Conservation (phyloP, 2,329 filamentous ascomycete species). For the Pochonia chlamydosporia region DNA sequence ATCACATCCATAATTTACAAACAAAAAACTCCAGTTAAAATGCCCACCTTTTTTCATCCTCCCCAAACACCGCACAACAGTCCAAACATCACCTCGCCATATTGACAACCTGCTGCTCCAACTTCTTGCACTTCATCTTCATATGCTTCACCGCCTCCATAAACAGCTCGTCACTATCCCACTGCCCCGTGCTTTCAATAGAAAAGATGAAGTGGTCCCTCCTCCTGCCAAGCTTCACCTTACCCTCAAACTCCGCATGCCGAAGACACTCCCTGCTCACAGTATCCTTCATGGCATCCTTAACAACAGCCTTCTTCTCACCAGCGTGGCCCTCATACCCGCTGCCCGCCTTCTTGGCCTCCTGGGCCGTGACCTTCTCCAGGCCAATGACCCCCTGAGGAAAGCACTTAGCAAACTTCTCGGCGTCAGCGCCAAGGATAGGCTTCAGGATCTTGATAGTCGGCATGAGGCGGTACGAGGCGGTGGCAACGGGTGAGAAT, state of each 20-base stretch:
- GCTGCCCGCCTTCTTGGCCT: slow-evolving; percentile 53
- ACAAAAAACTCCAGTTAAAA: slow-evolving; percentile 4
- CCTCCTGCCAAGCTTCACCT: slow-evolving; percentile 86
- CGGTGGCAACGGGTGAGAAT: slow-evolving; percentile 93
- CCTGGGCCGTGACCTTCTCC: slow-evolving; percentile 62
- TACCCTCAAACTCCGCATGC: slow-evolving; percentile 88
- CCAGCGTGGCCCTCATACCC: slow-evolving; percentile 71
- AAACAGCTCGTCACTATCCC: slow-evolving; percentile 90
- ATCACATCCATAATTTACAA: slow-evolving; percentile 7
- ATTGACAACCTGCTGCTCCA: slow-evolving; percentile 64
- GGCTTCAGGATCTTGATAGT: slow-evolving; percentile 78
- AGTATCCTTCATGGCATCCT: slow-evolving; percentile 86
- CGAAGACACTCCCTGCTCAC: slow-evolving; percentile 89
- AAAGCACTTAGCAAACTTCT: slow-evolving; percentile 88
- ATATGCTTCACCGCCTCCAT: slow-evolving; percentile 80
- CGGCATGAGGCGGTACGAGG: slow-evolving; percentile 85
- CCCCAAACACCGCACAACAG: not conserved
- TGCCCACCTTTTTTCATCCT: not conserved
- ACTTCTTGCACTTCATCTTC: slow-evolving; percentile 73
- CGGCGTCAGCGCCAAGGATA: slow-evolving; percentile 79
- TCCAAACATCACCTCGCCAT: slow-evolving; percentile 44
- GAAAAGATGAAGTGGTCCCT: slow-evolving; percentile 97
- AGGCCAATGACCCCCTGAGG: slow-evolving; percentile 80
- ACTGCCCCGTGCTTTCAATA: slow-evolving; percentile 92
- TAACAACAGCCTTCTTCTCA: slow-evolving; percentile 81